phyloP scores from a whole-genome alignment of 1,284 basidiomycete species.

The Sutorius eximius region DNA sequence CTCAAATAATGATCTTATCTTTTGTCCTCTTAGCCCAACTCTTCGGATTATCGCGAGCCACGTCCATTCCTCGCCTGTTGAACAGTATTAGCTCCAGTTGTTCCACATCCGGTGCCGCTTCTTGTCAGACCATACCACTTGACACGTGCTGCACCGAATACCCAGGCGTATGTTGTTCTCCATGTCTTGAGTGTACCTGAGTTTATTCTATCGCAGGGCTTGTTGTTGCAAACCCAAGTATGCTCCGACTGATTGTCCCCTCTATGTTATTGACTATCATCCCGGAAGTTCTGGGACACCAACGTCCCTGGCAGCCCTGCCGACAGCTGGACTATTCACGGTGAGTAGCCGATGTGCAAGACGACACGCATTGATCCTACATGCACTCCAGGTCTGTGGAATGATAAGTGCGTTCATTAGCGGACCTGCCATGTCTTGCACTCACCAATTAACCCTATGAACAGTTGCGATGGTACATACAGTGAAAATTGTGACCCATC shows the following conservation, averaged over 20 bases:
- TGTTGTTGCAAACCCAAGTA: slow-evolving; percentile 65
- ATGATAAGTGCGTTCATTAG: slow-evolving; percentile 53
- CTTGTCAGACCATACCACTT: slow-evolving; percentile 48
- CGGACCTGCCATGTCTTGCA: not conserved
- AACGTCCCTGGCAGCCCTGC: slow-evolving; percentile 62
- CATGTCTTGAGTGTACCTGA: not conserved
- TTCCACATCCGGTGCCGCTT: slow-evolving; percentile 39
- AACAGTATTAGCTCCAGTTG: slow-evolving; percentile 42
- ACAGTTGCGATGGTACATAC: slow-evolving; percentile 70
- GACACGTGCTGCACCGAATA: slow-evolving; percentile 54
- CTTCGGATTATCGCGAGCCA: slow-evolving; percentile 12
- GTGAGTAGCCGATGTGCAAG: slow-evolving; percentile 36
- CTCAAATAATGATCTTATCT: slow-evolving; percentile 12
- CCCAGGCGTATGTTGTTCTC: slow-evolving; percentile 40
- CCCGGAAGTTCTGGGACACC: slow-evolving; percentile 60
- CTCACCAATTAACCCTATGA: not conserved
- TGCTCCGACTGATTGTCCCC: not conserved
- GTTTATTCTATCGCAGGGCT: slow-evolving; percentile 42
- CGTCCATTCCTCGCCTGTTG: slow-evolving; percentile 31
- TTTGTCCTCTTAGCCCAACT: slow-evolving; percentile 19
- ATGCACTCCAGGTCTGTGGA: slow-evolving; percentile 57
- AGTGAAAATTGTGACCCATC: slow-evolving; percentile 62
- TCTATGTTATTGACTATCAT: slow-evolving; percentile 1
- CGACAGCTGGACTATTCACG: slow-evolving; percentile 76
- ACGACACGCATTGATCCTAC: slow-evolving; percentile 5